Evolutionary conservation across 2,329 filamentous ascomycete genomes (phyloP).

Genomic region (Nemania sp.): DNA sequence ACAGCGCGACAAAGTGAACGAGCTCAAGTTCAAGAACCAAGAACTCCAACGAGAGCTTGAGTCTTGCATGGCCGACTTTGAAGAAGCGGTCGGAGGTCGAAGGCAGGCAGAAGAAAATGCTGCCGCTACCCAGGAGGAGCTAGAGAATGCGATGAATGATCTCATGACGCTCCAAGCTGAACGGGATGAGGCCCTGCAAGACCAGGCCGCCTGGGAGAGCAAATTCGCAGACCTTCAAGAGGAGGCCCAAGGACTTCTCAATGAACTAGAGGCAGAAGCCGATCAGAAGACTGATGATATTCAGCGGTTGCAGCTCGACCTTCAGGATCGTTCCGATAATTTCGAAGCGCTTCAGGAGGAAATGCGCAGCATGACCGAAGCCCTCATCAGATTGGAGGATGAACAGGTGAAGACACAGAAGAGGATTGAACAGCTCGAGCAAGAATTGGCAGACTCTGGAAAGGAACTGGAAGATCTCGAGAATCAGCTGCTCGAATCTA

Average conservation of each 20-base stretch:
- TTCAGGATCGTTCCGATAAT: constrained; percentile 80
- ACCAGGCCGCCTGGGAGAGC: constrained; percentile 61
- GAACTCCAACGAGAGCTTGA: constrained; percentile 84
- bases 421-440: constrained; percentile 80
- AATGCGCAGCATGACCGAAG: constrained; percentile 89
- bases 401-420: constrained; percentile 79
- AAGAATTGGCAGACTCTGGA: constrained; percentile 81
- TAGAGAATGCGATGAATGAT: constrained; percentile 79
- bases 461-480: constrained; percentile 86
- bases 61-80: constrained; percentile 77
- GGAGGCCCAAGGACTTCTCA: constrained; percentile 69
- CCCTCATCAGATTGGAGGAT: constrained; percentile 84
- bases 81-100: constrained; percentile 68
- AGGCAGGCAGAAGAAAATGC: constrained; percentile 62
- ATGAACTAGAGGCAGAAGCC: constrained; percentile 70
- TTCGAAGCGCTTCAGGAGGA: constrained; percentile 91
- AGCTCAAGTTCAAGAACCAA: constrained; percentile 86
- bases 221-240: constrained; percentile 65
- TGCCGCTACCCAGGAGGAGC: constrained; percentile 75
- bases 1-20: constrained; percentile 83
- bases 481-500: constrained; percentile 79
- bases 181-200: constrained; percentile 80
- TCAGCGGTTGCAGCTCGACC: constrained; percentile 69
- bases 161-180: constrained; percentile 78
- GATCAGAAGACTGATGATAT: constrained; percentile 75